Evolutionary conservation across 306 rosid species (phyloP).

Genomic region (Styphnolobium japonicum): DNA sequence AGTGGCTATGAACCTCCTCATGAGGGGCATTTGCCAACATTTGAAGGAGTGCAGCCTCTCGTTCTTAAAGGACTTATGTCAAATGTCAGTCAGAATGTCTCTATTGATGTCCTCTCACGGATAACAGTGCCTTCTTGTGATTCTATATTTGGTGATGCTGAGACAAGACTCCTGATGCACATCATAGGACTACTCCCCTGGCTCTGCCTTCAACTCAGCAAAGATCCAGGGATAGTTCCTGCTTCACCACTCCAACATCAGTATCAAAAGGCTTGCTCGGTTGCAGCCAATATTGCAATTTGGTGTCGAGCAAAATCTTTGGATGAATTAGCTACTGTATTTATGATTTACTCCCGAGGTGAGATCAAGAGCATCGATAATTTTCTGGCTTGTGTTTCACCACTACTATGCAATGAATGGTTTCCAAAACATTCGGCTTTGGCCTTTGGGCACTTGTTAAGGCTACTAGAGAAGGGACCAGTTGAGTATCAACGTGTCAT

Average conservation of each 20-base stretch:
- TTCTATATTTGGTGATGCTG: conserved; percentile 91
- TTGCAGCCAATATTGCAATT: conserved; percentile 77
- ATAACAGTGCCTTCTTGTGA: conserved; percentile 95
- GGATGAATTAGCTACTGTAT: conserved; percentile 87
- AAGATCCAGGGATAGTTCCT: conserved; percentile 72
- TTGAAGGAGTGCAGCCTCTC: conserved; percentile 98
- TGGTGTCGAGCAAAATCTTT: conserved; percentile 95
- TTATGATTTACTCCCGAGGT: conserved; percentile 77
- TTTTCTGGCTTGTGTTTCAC: conserved; percentile 91
- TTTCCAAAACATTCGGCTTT: conserved; percentile 91
- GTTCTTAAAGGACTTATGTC: conserved; percentile 97
- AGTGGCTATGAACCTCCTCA: conserved; percentile 71
- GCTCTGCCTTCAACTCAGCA: conserved; percentile 94
- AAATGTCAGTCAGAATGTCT: conserved; percentile 82
- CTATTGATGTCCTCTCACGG: conserved; percentile 90
- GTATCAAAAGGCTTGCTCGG: conserved; percentile 89
- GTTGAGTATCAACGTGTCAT: conserved; percentile 95
- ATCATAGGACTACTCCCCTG: conserved; percentile 96
- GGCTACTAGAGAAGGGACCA: conserved; percentile 91
- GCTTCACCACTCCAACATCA: conserved; percentile 89
- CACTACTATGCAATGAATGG: conserved; percentile 88
- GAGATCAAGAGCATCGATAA: conserved; percentile 75
- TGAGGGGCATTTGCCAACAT: conserved; percentile 78
- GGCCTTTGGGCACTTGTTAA: conserved; percentile 91
- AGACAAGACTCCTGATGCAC: conserved; percentile 97